Evolutionary conservation across 148 eudicot species (phyloP).

Genomic region (Hydrangea macrophylla): DNA sequence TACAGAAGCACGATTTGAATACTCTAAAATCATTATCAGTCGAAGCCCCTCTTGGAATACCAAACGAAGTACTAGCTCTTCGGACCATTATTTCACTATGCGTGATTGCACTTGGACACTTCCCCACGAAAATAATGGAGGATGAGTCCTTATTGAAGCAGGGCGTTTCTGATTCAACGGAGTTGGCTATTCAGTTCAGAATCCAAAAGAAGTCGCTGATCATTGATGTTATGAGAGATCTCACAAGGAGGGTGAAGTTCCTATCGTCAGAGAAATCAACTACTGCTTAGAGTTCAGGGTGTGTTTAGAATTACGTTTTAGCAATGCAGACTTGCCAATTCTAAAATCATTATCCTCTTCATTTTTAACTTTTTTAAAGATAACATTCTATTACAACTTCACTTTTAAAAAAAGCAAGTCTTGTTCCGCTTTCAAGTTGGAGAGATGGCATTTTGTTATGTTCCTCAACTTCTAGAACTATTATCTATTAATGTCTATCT

Average conservation of each 20-base stretch:
- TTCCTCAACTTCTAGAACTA: too few species aligned
- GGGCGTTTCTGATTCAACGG: constrained; percentile 48
- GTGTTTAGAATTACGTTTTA: too few species aligned
- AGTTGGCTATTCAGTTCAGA: constrained; percentile 69
- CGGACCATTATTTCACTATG: constrained; percentile 73
- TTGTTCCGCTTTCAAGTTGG: too few species aligned
- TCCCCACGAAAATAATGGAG: constrained; percentile 82
- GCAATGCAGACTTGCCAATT: too few species aligned
- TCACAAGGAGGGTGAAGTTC: constrained; percentile 58
- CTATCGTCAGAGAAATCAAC: constrained; percentile 46
- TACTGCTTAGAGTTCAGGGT: constrained; percentile 27
- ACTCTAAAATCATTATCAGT: constrained; percentile 56
- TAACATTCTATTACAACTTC: too few species aligned
- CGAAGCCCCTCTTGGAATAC: constrained; percentile 76
- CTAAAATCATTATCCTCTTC: too few species aligned
- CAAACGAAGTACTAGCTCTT: constrained; percentile 57
- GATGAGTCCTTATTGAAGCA: constrained; percentile 63
- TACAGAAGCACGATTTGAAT: constrained; percentile 43
- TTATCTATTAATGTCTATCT: too few species aligned
- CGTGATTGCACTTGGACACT: constrained; percentile 66
- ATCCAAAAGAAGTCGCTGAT: constrained; percentile 77
- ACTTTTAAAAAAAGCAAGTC: too few species aligned
- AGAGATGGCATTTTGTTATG: too few species aligned
- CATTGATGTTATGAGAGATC: constrained; percentile 66
- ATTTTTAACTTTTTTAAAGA: too few species aligned